A percentile compares a stretch with the other conserved stretches of the same genome.
phyloP scores from a whole-genome alignment of 306 rosid species.

The Rosa chinensis region DNA sequence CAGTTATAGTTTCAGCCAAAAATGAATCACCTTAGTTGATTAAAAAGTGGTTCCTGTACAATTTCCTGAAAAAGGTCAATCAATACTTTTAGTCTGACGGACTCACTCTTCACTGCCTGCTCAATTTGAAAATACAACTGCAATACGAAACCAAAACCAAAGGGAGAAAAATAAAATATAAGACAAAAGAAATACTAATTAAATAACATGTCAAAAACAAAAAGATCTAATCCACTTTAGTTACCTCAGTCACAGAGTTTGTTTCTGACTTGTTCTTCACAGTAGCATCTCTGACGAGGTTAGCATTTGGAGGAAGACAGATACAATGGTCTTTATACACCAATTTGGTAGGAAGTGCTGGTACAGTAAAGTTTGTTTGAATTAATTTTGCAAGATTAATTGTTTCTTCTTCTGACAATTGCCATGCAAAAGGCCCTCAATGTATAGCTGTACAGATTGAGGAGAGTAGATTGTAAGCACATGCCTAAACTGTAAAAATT shows the following conservation, averaged over 20 bases:
- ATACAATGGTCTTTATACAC: slow-evolving; percentile 70
- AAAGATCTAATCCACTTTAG: slow-evolving; percentile 11
- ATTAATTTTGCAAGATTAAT: slow-evolving; percentile 59
- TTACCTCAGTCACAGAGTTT: slow-evolving; percentile 91
- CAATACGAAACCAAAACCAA: slow-evolving; percentile 38
- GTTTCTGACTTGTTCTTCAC: slow-evolving; percentile 82
- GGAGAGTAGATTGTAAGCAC: slow-evolving; percentile 12
- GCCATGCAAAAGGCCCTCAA: slow-evolving; percentile 93
- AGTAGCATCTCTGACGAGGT: slow-evolving; percentile 61
- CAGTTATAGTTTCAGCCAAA: slow-evolving; percentile 19
- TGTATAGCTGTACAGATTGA: slow-evolving; percentile 52
- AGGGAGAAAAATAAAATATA: neutral
- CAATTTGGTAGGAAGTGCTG: slow-evolving; percentile 61
- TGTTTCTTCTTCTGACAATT: slow-evolving; percentile 80
- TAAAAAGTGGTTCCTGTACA: slow-evolving; percentile 78
- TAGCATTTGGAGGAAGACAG: slow-evolving; percentile 68
- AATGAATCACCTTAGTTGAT: slow-evolving; percentile 81
- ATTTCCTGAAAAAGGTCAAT: slow-evolving; percentile 84
- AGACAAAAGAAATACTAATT: neutral
- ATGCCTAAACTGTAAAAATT: neutral
- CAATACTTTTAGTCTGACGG: slow-evolving; percentile 66
- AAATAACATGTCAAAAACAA: slow-evolving; percentile 11
- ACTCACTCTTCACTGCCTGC: slow-evolving; percentile 60
- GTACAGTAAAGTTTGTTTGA: slow-evolving; percentile 55
- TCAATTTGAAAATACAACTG: slow-evolving; percentile 94